phyloP scores from a whole-genome alignment of 805 yeast species.

The Metschnikowia rubicola region DNA sequence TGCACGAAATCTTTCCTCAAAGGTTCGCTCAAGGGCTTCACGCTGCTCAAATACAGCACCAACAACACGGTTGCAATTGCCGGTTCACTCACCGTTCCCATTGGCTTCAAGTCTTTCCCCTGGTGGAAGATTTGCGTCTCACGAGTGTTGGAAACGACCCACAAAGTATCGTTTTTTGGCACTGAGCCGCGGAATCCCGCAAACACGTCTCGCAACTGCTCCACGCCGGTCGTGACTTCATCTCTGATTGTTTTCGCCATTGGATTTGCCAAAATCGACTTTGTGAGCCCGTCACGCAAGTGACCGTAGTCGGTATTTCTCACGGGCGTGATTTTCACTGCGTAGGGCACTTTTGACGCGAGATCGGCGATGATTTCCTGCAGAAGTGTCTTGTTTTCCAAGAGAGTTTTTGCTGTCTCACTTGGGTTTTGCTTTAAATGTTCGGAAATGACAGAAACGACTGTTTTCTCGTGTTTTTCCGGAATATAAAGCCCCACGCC shows the following conservation, averaged over 20 bases:
- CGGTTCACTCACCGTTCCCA: slow-evolving; percentile 66
- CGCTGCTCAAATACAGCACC: slow-evolving; percentile 71
- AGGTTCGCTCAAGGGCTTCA: slow-evolving; percentile 58
- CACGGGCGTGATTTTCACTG: slow-evolving; percentile 78
- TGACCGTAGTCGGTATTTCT: slow-evolving; percentile 91
- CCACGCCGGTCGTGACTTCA: slow-evolving; percentile 54
- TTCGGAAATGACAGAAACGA: slow-evolving; percentile 6
- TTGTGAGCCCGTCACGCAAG: slow-evolving; percentile 81
- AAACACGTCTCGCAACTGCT: slow-evolving; percentile 61
- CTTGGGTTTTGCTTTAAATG: slow-evolving; percentile 7
- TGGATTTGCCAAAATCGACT: slow-evolving; percentile 70
- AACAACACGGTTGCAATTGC: slow-evolving; percentile 64
- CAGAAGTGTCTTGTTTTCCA: slow-evolving; percentile 52
- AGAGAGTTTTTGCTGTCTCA: slow-evolving; percentile 12
- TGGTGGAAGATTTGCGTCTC: slow-evolving; percentile 11
- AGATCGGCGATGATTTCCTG: slow-evolving; percentile 52
- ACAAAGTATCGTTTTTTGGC: slow-evolving; percentile 66
- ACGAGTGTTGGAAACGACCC: slow-evolving; percentile 36
- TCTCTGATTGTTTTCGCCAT: slow-evolving; percentile 46
- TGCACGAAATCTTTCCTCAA: slow-evolving; percentile 42
- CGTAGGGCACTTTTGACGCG: slow-evolving; percentile 55
- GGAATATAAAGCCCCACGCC: slow-evolving; percentile 82
- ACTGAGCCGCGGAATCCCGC: slow-evolving; percentile 62
- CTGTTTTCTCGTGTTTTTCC: slow-evolving; percentile 43
- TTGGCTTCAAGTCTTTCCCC: slow-evolving; percentile 11